Evolutionary conservation across 306 rosid species (phyloP).

Genomic region (Myrica gale): DNA sequence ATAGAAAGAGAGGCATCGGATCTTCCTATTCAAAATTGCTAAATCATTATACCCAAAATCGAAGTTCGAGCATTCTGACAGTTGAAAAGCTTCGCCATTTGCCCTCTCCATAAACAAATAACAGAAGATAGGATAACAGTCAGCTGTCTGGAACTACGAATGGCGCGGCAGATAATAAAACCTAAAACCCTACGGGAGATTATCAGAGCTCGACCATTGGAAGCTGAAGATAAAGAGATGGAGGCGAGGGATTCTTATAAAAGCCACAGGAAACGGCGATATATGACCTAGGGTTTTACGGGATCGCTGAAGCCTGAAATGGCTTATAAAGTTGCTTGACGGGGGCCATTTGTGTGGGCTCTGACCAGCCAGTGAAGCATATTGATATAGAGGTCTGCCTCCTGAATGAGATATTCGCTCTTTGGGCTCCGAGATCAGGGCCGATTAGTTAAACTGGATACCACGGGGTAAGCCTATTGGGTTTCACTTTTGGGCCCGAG

Average conservation of each 20-base stretch:
- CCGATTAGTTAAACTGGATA: not conserved
- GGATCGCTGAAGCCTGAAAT: not conserved
- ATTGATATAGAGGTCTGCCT: not conserved
- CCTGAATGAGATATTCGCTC: not conserved
- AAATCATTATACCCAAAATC: conserved; percentile 39
- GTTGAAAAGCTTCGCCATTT: conserved; percentile 36
- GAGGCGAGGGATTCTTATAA: not conserved
- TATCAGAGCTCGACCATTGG: no score
- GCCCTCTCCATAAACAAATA: conserved; percentile 3
- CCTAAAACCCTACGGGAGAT: not conserved
- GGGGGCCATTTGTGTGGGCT: not conserved
- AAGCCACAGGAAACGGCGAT: not conserved
- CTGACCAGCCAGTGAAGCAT: not conserved
- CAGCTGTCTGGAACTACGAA: no score
- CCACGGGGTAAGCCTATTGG: not conserved
- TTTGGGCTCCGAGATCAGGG: not conserved
- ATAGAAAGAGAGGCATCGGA: conserved; percentile 40
- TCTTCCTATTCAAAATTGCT: conserved; percentile 48
- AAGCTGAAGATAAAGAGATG: not conserved
- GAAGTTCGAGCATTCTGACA: conserved; percentile 27
- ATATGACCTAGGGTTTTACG: not conserved
- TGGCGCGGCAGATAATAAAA: not conserved
- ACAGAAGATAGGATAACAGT: no score
- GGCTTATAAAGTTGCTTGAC: conserved; percentile 8
- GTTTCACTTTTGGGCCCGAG: not conserved